Percentiles rank a stretch among this genome's conserved stretches.
These are phyloP conservation scores for Melanomma pulvis-pyrius DNA, from an alignment of 495 filamentous ascomycete genomes.

Conservation along the genomic window DNA sequence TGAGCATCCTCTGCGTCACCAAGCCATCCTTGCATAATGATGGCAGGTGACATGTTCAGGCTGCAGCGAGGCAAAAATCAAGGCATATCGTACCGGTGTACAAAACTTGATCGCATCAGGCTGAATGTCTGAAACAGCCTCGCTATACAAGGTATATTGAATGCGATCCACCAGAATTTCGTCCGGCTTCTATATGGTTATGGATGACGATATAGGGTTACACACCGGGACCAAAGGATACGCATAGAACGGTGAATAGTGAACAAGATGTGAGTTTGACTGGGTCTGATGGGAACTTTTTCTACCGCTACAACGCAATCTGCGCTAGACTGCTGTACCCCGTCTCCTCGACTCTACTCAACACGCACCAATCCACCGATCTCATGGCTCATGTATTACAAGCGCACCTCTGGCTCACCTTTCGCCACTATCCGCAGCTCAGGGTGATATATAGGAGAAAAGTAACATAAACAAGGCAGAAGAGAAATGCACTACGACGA, in stretches of 20 bases:
- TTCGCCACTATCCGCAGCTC: neutral
- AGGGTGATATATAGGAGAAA: constrained; percentile 5
- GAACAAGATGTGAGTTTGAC: too few species aligned
- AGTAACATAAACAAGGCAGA: neutral
- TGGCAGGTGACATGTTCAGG: neutral
- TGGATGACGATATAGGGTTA: too few species aligned
- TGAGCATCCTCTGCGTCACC: too few species aligned
- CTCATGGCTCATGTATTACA: constrained; percentile 10
- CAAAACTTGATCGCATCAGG: neutral
- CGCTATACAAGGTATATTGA: too few species aligned
- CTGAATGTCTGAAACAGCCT: neutral
- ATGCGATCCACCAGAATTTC: too few species aligned
- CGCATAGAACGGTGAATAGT: too few species aligned
- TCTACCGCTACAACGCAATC: neutral
- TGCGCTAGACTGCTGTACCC: neutral
- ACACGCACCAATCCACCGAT: neutral
- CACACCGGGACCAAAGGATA: too few species aligned
- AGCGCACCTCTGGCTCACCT: neutral
- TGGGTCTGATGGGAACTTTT: neutral
- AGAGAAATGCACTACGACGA: constrained; percentile 1
- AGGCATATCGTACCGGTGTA: too few species aligned
- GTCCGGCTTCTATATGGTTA: too few species aligned
- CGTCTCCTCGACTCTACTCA: neutral
- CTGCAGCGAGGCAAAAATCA: too few species aligned
- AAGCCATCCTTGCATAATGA: too few species aligned